A percentile compares a stretch with the other conserved stretches of the same genome.
Conservation (phyloP, 2,329 filamentous ascomycete species). For the Aspergillus pseudonomiae region DNA sequence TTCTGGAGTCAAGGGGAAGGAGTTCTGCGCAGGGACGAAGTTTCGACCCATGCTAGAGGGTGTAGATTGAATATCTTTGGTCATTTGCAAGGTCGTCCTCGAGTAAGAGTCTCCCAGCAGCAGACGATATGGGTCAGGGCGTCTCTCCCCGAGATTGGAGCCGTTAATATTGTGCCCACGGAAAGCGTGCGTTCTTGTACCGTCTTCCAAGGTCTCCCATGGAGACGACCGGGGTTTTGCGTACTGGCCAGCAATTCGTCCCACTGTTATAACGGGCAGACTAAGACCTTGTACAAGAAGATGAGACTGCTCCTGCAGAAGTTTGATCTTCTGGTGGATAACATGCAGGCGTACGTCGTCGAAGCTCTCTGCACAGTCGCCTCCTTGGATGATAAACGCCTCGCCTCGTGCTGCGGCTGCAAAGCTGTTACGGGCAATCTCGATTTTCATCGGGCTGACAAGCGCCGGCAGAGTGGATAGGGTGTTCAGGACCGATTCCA, state of each 20-base stretch:
- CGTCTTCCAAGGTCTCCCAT: conserved; percentile 71
- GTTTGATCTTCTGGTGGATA: conserved; percentile 92
- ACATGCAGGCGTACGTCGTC: conserved; percentile 83
- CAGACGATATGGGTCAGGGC: conserved; percentile 76
- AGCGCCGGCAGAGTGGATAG: not conserved
- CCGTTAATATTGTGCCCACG: conserved; percentile 93
- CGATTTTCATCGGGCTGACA: conserved; percentile 11
- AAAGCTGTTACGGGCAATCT: conserved; percentile 5
- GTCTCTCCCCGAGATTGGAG: conserved; percentile 64
- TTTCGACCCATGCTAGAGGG: not conserved
- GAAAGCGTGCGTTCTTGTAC: conserved; percentile 79
- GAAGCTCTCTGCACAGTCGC: conserved; percentile 89
- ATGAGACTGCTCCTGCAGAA: conserved; percentile 55
- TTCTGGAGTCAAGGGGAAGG: not conserved
- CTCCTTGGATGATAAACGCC: conserved; percentile 84
- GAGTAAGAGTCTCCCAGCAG: conserved; percentile 91
- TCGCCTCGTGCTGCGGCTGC: conserved; percentile 61
- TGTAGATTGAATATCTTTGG: not conserved
- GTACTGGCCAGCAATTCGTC: conserved; percentile 92
- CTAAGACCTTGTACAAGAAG: conserved; percentile 3
- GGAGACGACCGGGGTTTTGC: conserved; percentile 89
- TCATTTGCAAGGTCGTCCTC: conserved; percentile 80
- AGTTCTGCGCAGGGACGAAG: no score
- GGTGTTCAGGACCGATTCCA: conserved; percentile 2
- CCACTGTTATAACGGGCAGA: conserved; percentile 52